A percentile compares a stretch with the other conserved stretches of the same genome.
phyloP scores from a whole-genome alignment of 1,284 basidiomycete genomes.

The Melanopsichium pennsylvanicum region DNA sequence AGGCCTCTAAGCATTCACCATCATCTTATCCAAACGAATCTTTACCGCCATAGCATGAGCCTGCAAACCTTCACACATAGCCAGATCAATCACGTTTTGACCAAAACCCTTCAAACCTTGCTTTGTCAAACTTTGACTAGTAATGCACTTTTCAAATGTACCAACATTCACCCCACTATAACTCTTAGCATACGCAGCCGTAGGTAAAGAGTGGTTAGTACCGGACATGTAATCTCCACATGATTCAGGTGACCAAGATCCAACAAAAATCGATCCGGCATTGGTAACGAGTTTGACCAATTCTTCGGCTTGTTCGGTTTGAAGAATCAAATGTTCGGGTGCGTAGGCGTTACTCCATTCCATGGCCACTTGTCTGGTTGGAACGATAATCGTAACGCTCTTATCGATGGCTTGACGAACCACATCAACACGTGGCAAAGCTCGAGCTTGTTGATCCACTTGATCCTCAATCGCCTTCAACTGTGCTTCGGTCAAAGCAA shows the following conservation, averaged over 20 bases:
- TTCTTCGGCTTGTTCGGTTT: slow-evolving; percentile 45
- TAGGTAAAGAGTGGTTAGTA: slow-evolving; percentile 87
- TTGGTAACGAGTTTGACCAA: slow-evolving; percentile 58
- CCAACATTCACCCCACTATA: slow-evolving; percentile 97
- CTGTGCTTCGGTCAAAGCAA: slow-evolving; percentile 74
- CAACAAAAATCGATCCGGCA: slow-evolving; percentile 93
- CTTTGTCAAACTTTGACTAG: slow-evolving; percentile 86
- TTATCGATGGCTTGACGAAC: slow-evolving; percentile 89
- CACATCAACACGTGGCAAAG: slow-evolving; percentile 86
- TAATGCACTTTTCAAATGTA: slow-evolving; percentile 99
- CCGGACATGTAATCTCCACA: slow-evolving; percentile 99
- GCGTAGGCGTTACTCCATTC: slow-evolving; percentile 96
- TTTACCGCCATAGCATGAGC: slow-evolving; percentile 78
- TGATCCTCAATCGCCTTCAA: slow-evolving; percentile 81
- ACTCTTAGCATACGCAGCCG: slow-evolving; percentile 86
- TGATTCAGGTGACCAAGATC: slow-evolving; percentile 76
- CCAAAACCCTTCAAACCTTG: slow-evolving; percentile 82
- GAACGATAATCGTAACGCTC: slow-evolving; percentile 84
- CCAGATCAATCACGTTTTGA: slow-evolving; percentile 86
- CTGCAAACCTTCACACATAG: slow-evolving; percentile 92
- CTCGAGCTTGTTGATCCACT: slow-evolving; percentile 86
- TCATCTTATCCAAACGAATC: slow-evolving; percentile 58
- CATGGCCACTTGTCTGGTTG: slow-evolving; percentile 78
- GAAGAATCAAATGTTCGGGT: slow-evolving; percentile 71
- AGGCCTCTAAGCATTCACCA: too few relatives aligned